Evolutionary conservation across 768 basidiomycete species (phyloP).

Genomic region (Pleurotus salmoneostramineus): DNA sequence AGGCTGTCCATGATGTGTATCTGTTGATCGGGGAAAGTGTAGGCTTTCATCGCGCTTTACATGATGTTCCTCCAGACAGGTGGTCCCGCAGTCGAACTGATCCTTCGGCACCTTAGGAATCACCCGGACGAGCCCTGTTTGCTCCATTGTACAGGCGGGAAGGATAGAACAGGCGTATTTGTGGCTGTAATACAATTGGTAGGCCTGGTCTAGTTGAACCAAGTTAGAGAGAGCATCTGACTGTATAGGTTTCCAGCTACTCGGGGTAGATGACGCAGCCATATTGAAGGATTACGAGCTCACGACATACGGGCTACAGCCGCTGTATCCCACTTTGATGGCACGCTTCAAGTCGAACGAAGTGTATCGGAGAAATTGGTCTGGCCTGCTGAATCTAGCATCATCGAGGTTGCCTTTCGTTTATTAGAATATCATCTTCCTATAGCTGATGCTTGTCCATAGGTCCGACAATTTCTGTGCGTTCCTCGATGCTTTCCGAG

Average conservation of each 20-base stretch:
- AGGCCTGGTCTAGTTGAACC: too few species aligned
- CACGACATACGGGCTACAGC: background rate
- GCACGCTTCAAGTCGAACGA: background rate
- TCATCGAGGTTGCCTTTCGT: background rate
- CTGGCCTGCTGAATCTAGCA: background rate
- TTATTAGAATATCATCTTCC: background rate
- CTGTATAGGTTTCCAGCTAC: background rate
- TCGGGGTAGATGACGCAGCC: background rate
- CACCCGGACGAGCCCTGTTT: conserved; percentile 33
- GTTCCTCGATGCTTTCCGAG: background rate
- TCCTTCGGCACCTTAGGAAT: conserved; percentile 34
- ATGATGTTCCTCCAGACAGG: conserved; percentile 25
- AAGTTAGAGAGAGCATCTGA: background rate
- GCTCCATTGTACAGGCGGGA: conserved; percentile 45
- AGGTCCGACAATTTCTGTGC: background rate
- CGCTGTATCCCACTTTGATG: background rate
- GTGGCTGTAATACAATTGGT: conserved; percentile 27
- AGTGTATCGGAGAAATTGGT: background rate
- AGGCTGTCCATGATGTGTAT: background rate
- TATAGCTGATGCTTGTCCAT: background rate
- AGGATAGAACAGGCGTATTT: conserved; percentile 39
- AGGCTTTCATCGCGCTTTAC: conserved; percentile 29
- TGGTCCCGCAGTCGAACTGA: conserved; percentile 24
- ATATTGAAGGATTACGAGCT: background rate
- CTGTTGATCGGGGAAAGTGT: background rate